Evolutionary conservation across 345 rosid species (phyloP), one percentile per base, ranked within the genome.

Genomic region (Eucalyptus guilfoylei): DNA sequence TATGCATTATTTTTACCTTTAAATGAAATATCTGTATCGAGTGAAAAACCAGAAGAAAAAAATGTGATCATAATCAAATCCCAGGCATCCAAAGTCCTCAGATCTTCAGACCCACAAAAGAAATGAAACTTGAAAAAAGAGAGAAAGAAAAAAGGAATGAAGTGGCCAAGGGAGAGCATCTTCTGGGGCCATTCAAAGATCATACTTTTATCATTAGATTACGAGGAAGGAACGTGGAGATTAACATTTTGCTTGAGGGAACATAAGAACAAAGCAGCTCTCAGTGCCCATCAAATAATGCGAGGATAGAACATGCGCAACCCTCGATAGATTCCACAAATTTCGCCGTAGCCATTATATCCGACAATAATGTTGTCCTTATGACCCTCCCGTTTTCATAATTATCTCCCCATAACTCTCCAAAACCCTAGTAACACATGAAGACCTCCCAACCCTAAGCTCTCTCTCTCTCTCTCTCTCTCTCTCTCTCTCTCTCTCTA

Each of bases 341-440:
- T 93, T 92, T 93, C 93, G 93, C 94, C 81, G 1, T 89, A 89
- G 72, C 89, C 60, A 94, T 91, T 88, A 90, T 91, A 34, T 90
- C 49, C 49, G 32, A n/a, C 89, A 86, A 95, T 94, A 88, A 96
- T 94, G 95, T 47, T 94, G 96, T 94, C 96, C 93, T 88, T 48
- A 92, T 89, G 90, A 89, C 88, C 86, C 90, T 62, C 90, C 88
- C 86, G 88, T 89, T 80, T 90, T 42, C 94, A 95, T 95, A 87
- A 95, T 95, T 49, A 80, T 88, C 92, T 91, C 91, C 90, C 88
- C 93, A 24, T 85, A 92, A 93, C 85, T 76, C 85, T 42, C 14
- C 85, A 76, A 76, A 76, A 76, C 85, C 47, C 85, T 76, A 21
- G 47, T 42, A 37, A 76, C 83, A 76, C 28, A 19, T 76, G 47